phyloP scores from a whole-genome alignment of 164 flowering plant species.

The Chloranthus sessilifolius region DNA sequence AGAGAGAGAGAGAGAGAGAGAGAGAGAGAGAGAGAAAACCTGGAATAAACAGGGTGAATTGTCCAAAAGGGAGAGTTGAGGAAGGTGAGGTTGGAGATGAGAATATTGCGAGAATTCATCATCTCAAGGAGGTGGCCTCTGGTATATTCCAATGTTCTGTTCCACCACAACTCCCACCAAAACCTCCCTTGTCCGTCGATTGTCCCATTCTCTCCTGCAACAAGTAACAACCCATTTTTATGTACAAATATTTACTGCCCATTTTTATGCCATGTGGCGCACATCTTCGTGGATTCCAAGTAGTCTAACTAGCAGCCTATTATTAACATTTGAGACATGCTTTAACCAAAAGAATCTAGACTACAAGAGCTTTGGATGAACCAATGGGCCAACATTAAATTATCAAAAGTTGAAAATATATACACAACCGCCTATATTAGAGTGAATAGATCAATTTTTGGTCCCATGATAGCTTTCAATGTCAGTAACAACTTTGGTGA shows the following conservation, averaged over 20 bases:
- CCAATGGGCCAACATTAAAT: too few species aligned
- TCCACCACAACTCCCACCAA: conserved; percentile 99
- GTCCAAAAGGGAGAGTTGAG: conserved; percentile 97
- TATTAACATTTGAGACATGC: too few species aligned
- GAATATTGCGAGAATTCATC: conserved; percentile 67
- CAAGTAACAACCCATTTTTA: not conserved
- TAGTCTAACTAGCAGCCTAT: too few species aligned
- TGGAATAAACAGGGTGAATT: conserved; percentile 94
- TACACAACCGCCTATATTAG: too few species aligned
- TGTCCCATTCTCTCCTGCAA: conserved; percentile 84
- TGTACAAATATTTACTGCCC: not conserved
- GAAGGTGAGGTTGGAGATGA: conserved; percentile 85
- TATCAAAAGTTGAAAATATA: too few species aligned
- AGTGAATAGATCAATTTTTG: too few species aligned
- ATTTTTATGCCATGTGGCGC: not conserved
- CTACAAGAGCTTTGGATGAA: too few species aligned
- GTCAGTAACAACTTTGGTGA: too few species aligned
- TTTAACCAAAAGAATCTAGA: too few species aligned
- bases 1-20: conserved; percentile 1
- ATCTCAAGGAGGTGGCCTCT: conserved; percentile 94
- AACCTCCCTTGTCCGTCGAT: conserved; percentile 93
- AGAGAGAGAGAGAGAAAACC: conserved; percentile 32
- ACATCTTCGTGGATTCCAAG: not conserved
- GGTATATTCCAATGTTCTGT: conserved; percentile 75
- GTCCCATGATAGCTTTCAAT: too few species aligned